phyloP scores from a whole-genome alignment of 345 rosid genomes.

The Crucihimalaya himalaica region DNA sequence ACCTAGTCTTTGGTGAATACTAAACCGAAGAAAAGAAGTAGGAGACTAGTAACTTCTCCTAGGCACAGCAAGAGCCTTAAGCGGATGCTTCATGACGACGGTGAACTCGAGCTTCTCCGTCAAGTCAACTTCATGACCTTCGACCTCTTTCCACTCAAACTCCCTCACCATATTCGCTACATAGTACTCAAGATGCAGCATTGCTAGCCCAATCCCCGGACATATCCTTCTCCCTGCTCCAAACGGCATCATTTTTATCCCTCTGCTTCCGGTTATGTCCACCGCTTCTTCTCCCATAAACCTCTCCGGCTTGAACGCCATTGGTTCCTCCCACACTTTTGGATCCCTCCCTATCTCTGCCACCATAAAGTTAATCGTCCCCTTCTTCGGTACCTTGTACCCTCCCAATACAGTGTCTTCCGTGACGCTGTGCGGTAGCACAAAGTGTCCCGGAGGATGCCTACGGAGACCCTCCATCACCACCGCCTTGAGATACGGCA shows the following conservation, averaged over 20 bases:
- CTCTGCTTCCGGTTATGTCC: conserved; percentile 43
- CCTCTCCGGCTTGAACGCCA: conserved; percentile 48
- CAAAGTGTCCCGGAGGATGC: conserved; percentile 44
- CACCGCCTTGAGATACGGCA: conserved; percentile 40
- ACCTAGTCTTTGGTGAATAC: neutral
- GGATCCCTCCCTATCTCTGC: conserved; percentile 46
- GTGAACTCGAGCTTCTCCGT: conserved; percentile 40
- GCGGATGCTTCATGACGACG: conserved; percentile 36
- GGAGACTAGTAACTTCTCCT: conserved; percentile 13
- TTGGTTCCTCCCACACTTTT: conserved; percentile 42
- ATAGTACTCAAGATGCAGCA: conserved; percentile 45
- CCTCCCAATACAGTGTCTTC: conserved; percentile 40
- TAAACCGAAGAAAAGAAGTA: neutral
- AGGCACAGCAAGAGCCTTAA: conserved; percentile 36
- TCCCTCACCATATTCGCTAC: conserved; percentile 42
- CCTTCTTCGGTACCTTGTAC: conserved; percentile 40
- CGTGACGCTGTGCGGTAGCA: conserved; percentile 36
- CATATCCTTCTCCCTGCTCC: conserved; percentile 51
- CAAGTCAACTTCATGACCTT: conserved; percentile 34
- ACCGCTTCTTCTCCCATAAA: conserved; percentile 27
- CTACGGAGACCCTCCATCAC: conserved; percentile 42
- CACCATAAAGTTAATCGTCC: conserved; percentile 36
- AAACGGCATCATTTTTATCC: conserved; percentile 51
- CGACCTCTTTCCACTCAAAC: conserved; percentile 35
- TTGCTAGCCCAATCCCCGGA: conserved; percentile 40